Evolutionary conservation across 2,329 filamentous ascomycete genomes (phyloP), one percentile per base, ranked within the genome.

Genomic region (Trichoderma sp.): DNA sequence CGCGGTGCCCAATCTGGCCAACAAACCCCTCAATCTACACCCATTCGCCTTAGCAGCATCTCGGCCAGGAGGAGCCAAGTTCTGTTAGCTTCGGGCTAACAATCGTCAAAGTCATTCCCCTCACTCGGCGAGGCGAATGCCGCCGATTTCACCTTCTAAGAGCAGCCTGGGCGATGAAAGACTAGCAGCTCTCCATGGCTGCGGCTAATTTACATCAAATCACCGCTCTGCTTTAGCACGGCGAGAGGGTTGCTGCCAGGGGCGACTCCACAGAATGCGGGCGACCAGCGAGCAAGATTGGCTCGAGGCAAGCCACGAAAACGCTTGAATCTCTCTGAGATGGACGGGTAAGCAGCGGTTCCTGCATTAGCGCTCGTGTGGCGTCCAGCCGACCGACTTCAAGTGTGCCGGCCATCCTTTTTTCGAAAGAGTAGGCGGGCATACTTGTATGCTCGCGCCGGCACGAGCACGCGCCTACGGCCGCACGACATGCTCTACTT

Each of bases 341-440:
- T 43, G 72, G 56, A 60, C 65, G 52, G 69, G 67, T 68, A 68
- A 66, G 59, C 21, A 55, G 71, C 71, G 70, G 73, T 73, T 72
- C 72, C 72, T 73, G 72, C 72, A 71, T 71, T 72, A 73, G 72
- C 69, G 70, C 63, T 28, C 24, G 39, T 34, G 30, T 46, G 65
- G 67, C 60, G 67, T 39, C 30, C 43, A 34, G 39, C 16, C 13
- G 37, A 24, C 52, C 32, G 21, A 43, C 18, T 52, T 51, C 14
- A 18, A 14, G 34, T 39, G 32, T 56, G 58, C 51, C 32, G 39
- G 26, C 13, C 61, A 65, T 66, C 28, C 18, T 64, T 32, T 43
- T 37, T 28, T 26, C 6, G 21, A 24, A 21, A 21, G 21, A 10
- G 39, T 18, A 43, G 16, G 37, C 18, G 7, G 16, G 39, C 18